Evolutionary conservation across 2,329 filamentous ascomycete genomes (phyloP).

Genomic region (Elsinoe fawcettii): DNA sequence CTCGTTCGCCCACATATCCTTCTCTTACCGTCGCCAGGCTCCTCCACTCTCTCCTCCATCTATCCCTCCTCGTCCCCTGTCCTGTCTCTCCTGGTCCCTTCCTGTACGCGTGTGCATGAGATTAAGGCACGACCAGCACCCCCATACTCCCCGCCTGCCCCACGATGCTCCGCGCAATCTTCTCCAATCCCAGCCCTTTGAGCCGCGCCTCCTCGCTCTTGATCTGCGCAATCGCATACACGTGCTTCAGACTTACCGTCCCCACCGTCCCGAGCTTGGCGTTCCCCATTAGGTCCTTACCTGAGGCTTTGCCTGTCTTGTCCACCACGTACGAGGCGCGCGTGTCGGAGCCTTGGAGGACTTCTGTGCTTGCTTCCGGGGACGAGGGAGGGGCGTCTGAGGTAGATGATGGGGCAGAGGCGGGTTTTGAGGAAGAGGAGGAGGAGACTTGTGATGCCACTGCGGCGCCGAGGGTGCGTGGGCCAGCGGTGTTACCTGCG

Average conservation of each 20-base stretch:
- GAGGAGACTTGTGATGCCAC: constrained; percentile 32
- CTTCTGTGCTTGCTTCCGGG: constrained; percentile 23
- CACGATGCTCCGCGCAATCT: constrained; percentile 64
- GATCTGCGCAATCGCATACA: constrained; percentile 96
- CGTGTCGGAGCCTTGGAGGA: constrained; percentile 21
- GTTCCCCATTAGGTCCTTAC: constrained; percentile 33
- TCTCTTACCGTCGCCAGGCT: too few species aligned
- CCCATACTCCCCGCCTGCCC: constrained; percentile 46
- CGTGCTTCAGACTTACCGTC: constrained; percentile 82
- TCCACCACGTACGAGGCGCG: neutral
- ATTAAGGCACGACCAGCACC: constrained; percentile 39
- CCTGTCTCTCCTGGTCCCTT: too few species aligned
- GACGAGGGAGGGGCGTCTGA: constrained; percentile 20
- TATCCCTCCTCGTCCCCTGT: neutral
- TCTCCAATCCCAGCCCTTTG: constrained; percentile 72
- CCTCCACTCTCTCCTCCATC: neutral
- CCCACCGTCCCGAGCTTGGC: constrained; percentile 74
- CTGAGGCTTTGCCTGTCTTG: constrained; percentile 2
- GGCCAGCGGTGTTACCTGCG: constrained; percentile 49
- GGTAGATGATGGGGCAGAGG: neutral
- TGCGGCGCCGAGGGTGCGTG: constrained; percentile 32
- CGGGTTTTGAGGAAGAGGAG: neutral
- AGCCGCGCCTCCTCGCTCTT: constrained; percentile 54
- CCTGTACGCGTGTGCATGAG: too few species aligned
- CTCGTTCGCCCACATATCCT: too few species aligned